A percentile compares a stretch with the other conserved stretches of the same genome.
Conservation (phyloP, 768 basidiomycete genomes). For the Lyophyllum semitale region DNA sequence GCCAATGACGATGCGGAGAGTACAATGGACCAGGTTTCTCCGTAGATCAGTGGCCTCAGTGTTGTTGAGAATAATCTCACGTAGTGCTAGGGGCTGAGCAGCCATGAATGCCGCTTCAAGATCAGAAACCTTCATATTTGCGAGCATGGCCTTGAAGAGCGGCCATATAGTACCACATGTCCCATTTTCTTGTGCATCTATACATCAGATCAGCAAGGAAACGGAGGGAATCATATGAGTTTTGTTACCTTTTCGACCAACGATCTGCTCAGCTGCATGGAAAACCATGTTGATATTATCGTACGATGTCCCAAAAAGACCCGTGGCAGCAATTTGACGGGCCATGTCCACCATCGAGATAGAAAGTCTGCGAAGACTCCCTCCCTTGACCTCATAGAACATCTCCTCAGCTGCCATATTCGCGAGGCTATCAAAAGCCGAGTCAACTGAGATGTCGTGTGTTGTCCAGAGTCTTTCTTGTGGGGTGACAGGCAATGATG, state of each 20-base stretch:
- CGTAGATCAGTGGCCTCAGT: constrained; percentile 19
- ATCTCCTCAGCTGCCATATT: neutral
- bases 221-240: neutral
- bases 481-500: neutral
- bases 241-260: constrained; percentile 28
- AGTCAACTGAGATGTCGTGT: neutral
- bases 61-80: constrained; percentile 26
- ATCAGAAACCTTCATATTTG: constrained; percentile 25
- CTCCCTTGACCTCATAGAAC: constrained; percentile 8
- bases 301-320: constrained; percentile 24
- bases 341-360: constrained; percentile 17
- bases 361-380: constrained; percentile 25
- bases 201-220: neutral
- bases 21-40: constrained; percentile 21
- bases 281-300: constrained; percentile 40
- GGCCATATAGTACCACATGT: constrained; percentile 35
- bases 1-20: constrained; percentile 30
- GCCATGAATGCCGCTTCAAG: constrained; percentile 19
- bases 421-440: neutral
- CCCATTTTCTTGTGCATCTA: constrained; percentile 36
- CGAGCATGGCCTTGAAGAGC: constrained; percentile 22
- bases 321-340: constrained; percentile 21
- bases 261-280: constrained; percentile 29
- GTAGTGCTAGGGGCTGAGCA: constrained; percentile 23
- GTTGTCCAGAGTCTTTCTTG: neutral